phyloP scores from a whole-genome alignment of 768 basidiomycete genomes.

The Suillus plorans region DNA sequence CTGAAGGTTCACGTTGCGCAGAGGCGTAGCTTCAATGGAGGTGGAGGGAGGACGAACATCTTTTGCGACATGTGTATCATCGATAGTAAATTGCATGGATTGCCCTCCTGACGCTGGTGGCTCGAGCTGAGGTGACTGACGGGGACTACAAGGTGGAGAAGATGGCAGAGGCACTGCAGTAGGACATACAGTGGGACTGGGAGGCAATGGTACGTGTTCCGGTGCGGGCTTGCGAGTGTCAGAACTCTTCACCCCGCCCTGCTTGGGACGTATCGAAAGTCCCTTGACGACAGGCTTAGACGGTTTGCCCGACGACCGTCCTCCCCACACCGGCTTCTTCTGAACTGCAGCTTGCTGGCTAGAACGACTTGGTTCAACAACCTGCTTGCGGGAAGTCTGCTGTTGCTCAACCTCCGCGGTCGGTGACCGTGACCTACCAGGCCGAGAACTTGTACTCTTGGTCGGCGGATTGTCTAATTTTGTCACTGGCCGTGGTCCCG shows the following conservation, averaged over 20 bases:
- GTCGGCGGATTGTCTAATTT: neutral
- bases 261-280: neutral
- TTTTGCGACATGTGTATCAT: neutral
- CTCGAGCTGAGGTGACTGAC: neutral
- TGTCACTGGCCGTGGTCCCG: too few species aligned
- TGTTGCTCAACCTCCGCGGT: neutral
- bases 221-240: neutral
- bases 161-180: slow-evolving; percentile 12
- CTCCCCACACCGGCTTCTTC: slow-evolving; percentile 9
- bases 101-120: neutral
- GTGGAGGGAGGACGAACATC: neutral
- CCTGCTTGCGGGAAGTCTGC: neutral
- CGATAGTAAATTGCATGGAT: neutral
- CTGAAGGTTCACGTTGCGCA: neutral
- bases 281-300: slow-evolving; percentile 1
- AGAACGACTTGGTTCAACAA: neutral
- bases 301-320: neutral
- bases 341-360: neutral
- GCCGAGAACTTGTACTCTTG: neutral
- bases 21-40: neutral
- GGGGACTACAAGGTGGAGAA: slow-evolving; percentile 3
- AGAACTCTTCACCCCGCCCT: neutral
- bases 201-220: slow-evolving; percentile 8
- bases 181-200: slow-evolving; percentile 6
- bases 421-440: neutral